Base-by-base conservation (phyloP, 1,284 basidiomycete genomes). In the Rhodotorula sp. region DNA sequence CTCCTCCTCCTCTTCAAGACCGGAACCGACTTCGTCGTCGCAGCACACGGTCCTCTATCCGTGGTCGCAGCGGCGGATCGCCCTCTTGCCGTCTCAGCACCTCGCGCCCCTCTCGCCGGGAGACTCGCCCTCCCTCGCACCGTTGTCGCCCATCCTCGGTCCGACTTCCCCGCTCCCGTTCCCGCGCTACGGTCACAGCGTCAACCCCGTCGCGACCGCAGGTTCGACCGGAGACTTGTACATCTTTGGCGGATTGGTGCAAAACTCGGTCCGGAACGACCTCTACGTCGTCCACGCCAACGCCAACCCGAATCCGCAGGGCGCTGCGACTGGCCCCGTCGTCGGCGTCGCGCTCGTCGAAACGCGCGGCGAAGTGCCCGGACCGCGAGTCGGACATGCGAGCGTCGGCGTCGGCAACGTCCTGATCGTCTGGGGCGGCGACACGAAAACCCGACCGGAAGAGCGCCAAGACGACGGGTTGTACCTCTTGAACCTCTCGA, bases 361-460 rank as follows among this genome's bases (percentile, higher is more conserved):
- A 74, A 97, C 95, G 0, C 88, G 87, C 6, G 97, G 97, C 8
- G 93, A 97, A 77, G 85, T 92, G 26, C 97, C 97, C 0, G 87
- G 89, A 21, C 89, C 93, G 0, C 86, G 97, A 75, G 94, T 99
- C 23, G 97, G 97, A 0, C 97, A 99, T 83, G 93, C 95, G 2
- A 91, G 91, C 80, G 95, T 95, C 21, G 88, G 98, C 60, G 93
- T 98, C 69, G 93, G 92, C 81, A 94, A 92, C 78, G 95, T 98
- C 60, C 85, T 99, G 77, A 92, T 99, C 72, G 90, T 98, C 8
- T 99, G 97, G 95, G 97, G 97, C 69, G 97, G 97, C 48, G 97
- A 99, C 81, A 99, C 95, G 5, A 87, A 88, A 19, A 87, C 88
- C 73, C 86, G 86, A 72, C 86, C 87, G 18, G 85, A 86, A 18